Conservation (phyloP, 2,329 filamentous ascomycete genomes). For the Ceratocystis alfenasii region DNA sequence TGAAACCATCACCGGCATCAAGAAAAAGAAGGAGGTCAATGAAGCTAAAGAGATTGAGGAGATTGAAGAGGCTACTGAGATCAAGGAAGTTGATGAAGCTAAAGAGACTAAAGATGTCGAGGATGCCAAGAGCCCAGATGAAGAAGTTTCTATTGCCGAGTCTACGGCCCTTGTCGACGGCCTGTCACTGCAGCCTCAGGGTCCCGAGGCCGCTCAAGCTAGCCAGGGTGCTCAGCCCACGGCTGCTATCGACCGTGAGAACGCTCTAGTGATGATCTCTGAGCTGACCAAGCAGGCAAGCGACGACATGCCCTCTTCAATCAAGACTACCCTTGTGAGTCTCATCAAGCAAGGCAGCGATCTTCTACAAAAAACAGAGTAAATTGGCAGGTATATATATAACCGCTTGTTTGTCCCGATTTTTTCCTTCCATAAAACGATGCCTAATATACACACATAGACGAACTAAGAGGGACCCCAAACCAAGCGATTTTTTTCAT, state of each 20-base stretch:
- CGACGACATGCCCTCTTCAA: conserved; percentile 32
- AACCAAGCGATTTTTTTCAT: conserved; percentile 4
- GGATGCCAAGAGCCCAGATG: conserved; percentile 8
- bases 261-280: conserved; percentile 46
- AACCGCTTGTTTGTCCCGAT: background rate
- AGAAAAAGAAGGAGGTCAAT: conserved; percentile 19
- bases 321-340: conserved; percentile 35
- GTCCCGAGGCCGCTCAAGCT: conserved; percentile 15
- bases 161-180: conserved; percentile 27
- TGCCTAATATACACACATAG: background rate
- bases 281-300: conserved; percentile 40
- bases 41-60: conserved; percentile 9
- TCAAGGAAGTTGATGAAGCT: conserved; percentile 19
- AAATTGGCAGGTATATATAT: background rate
- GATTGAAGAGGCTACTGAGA: background rate
- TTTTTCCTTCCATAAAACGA: background rate
- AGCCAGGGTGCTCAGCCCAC: conserved; percentile 1
- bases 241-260: conserved; percentile 40
- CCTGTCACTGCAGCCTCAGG: conserved; percentile 24
- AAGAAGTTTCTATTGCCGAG: conserved; percentile 23
- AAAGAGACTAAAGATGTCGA: background rate
- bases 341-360: conserved; percentile 41
- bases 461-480: background rate
- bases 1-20: conserved; percentile 15
- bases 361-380: conserved; percentile 30